Evolutionary conservation across 495 filamentous ascomycete genomes (phyloP), one percentile per base, ranked within the genome.

Genomic region (Penicillium silybi): DNA sequence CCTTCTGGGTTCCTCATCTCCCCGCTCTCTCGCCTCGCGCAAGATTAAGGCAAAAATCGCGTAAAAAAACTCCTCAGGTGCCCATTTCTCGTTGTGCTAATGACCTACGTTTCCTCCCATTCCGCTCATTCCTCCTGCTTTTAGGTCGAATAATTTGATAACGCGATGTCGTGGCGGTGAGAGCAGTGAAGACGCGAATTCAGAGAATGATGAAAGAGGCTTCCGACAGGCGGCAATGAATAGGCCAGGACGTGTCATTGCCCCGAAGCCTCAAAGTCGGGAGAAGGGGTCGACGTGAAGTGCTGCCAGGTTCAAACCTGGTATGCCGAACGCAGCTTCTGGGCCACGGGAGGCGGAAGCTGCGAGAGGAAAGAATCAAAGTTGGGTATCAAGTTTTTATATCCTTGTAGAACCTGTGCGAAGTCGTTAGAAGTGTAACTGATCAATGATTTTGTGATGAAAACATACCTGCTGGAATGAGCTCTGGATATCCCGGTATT

Each of bases 381-480:
- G 66, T 90, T 79, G 53, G 88, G 87, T 57, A 96, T 96, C 62
- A 96, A 77, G 51, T 80, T 79, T 67, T 87, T 87, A 71, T 97
- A 97, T 46, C 88, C 83, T 65, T 83, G 78, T 48, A 97, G 70
- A 40, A 89, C 84, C 92, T 95, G 56, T 26, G 15, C n/a, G 32
- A 56, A 57, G 35, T 32, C 32, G 20, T 60, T 56, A 53, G 44
- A 39, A 38, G 43, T 26, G 10, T 6, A 5, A 16, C 4, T 23
- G 8, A 17, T 6, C 8, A 13, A n/a, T 0, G 13, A 19, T 6
- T 8, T 8, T 29, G 16, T 19, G n/a, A 0, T 15, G 8, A 20
- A 23, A 22, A 40, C 72, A 55, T 67, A 81, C 79, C 64, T 77
- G 67, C 41, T 80, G 74, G 58, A 81, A 81, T 26, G 77, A 80